Conservation (phyloP, 1,284 basidiomycete species). For the Ganoderma boninense region DNA sequence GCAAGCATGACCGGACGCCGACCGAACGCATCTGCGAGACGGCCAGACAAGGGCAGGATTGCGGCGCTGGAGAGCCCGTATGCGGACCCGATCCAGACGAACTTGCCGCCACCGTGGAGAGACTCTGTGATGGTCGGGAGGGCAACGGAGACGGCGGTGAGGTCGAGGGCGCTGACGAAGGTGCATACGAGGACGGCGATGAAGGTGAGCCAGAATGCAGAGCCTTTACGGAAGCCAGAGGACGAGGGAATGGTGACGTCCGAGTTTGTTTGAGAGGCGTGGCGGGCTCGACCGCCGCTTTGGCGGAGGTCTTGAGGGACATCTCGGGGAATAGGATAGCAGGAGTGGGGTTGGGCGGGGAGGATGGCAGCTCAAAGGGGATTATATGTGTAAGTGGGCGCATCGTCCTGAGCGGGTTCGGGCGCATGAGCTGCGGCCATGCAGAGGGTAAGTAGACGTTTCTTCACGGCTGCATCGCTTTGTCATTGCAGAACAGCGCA, state of each 20-base stretch:
- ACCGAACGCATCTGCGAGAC: constrained; percentile 45
- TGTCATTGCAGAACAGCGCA: too few relatives aligned
- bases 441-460: neutral
- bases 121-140: constrained; percentile 24
- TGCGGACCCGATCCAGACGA: constrained; percentile 10
- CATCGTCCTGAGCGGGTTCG: neutral
- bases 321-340: neutral
- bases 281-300: neutral
- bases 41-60: constrained; percentile 41
- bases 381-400: neutral
- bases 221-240: constrained; percentile 19
- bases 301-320: neutral
- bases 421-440: neutral
- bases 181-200: constrained; percentile 30
- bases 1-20: constrained; percentile 42
- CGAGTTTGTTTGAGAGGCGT: neutral
- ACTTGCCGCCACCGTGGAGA: constrained; percentile 13
- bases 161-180: constrained; percentile 41
- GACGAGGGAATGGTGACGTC: neutral
- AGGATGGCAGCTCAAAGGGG: neutral
- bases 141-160: constrained; percentile 21
- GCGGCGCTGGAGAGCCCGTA: constrained; percentile 39
- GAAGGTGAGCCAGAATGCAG: constrained; percentile 33
- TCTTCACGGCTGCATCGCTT: neutral
- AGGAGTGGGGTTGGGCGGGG: neutral